Base-by-base conservation (phyloP, 129 eudicot species). In the Escallonia herrerae region DNA sequence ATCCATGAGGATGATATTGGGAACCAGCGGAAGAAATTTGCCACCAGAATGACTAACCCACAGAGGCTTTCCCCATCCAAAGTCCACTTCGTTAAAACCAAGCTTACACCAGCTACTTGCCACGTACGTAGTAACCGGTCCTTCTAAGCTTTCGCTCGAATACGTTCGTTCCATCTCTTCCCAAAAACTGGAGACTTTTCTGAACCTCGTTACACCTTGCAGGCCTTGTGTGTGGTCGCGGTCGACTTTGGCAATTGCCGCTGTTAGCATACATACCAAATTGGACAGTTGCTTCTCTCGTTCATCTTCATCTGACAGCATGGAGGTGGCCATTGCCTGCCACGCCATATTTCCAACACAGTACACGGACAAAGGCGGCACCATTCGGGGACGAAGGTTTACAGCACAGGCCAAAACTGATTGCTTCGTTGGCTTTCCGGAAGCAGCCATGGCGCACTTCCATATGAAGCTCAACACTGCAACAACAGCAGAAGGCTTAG, bases 61-160 rank as follows among this genome's bases (percentile, higher is more conserved):
- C 3, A 62, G 15, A 15, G 84, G 83, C 62, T 64, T 79, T 22
- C 83, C 83, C 68, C 71, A 69, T 48, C 83, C 83, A 55, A 79
- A 79, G 62, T 79, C 80, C 40, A 74, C 69, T 3, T 74, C 80
- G 39, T 70, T 64, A 37, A 70, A 65, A 8, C 72, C 75, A 47
- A 73, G 39, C 39, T 58, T 74, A 40, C 79, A 78, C 83, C 72
- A 68, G 40, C 83, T 79, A 13, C 45, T 79, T 7, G n/a, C n/a
- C n/a, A n/a, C n/a, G n/a, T n/a, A n/a, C n/a, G n/a, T n/a, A n/a
- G n/a, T n/a, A n/a, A n/a, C n/a, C n/a, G n/a, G n/a, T n/a, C n/a
- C n/a, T n/a, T n/a, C n/a, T n/a, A n/a, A n/a, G n/a, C n/a, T n/a
- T 15, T 15, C 14, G 3, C 54, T 44, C 7, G 4, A 7, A 60